Evolutionary conservation across 2,329 filamentous ascomycete genomes (phyloP).

Genomic region (Claviceps sorghi): DNA sequence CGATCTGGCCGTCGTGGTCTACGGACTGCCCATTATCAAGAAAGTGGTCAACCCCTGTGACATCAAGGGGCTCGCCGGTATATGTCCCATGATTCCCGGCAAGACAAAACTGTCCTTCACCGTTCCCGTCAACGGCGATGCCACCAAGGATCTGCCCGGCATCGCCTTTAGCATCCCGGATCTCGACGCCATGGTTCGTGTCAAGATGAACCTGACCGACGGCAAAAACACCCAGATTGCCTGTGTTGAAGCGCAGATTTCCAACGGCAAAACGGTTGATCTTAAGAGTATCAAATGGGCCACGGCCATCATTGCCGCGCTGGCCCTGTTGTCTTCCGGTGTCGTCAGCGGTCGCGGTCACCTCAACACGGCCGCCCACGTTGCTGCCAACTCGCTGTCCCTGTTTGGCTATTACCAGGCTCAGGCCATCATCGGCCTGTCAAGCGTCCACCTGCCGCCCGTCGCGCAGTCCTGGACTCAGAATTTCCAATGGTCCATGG

Average conservation of each 20-base stretch:
- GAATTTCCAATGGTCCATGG: slow-evolving; percentile 96
- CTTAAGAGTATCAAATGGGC: slow-evolving; percentile 77
- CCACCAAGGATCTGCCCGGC: slow-evolving; percentile 52
- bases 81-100: slow-evolving; percentile 83
- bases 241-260: slow-evolving; percentile 73
- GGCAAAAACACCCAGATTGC: slow-evolving; percentile 47
- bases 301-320: slow-evolving; percentile 70
- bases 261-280: slow-evolving; percentile 84
- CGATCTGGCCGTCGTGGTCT: slow-evolving; percentile 31
- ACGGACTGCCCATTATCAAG: slow-evolving; percentile 51
- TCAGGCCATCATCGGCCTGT: slow-evolving; percentile 79
- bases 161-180: slow-evolving; percentile 84
- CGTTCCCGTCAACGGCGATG: slow-evolving; percentile 38
- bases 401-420: slow-evolving; percentile 88
- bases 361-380: slow-evolving; percentile 83
- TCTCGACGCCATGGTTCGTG: slow-evolving; percentile 68
- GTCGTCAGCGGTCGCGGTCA: slow-evolving; percentile 84
- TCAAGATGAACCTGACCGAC: slow-evolving; percentile 60
- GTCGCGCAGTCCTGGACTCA: slow-evolving; percentile 87
- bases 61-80: slow-evolving; percentile 44
- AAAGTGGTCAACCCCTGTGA: slow-evolving; percentile 59
- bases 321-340: slow-evolving; percentile 70
- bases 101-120: slow-evolving; percentile 62
- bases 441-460: slow-evolving; percentile 63
- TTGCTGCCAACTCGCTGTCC: slow-evolving; percentile 80